Conservation (phyloP, 2,329 filamentous ascomycete genomes). For the Endoconidiophora polonica region DNA sequence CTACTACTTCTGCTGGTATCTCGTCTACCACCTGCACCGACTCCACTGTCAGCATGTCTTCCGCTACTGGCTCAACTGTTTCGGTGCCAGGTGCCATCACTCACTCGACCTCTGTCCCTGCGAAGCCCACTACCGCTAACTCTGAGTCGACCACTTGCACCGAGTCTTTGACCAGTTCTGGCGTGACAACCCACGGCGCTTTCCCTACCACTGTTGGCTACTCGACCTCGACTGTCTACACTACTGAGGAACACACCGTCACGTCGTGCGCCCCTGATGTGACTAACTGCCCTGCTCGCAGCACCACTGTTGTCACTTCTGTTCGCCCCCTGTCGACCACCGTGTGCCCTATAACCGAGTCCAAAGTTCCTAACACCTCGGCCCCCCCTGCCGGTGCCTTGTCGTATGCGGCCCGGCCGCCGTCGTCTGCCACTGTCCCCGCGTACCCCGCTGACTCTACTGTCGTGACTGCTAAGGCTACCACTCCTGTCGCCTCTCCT, state of each 20-base stretch:
- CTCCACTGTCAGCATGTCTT: neutral
- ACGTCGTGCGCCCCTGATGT: slow-evolving; percentile 34
- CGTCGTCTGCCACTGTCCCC: neutral
- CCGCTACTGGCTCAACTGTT: slow-evolving; percentile 18
- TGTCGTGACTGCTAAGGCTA: neutral
- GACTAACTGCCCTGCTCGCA: slow-evolving; percentile 23
- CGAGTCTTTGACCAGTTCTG: neutral
- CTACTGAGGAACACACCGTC: slow-evolving; percentile 32
- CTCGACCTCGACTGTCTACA: slow-evolving; percentile 24
- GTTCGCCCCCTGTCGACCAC: slow-evolving; percentile 27
- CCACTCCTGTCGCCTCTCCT: neutral
- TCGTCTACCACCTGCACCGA: neutral
- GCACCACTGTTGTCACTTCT: slow-evolving; percentile 23
- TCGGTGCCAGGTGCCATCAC: slow-evolving; percentile 30
- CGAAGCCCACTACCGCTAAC: neutral
- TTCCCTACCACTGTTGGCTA: slow-evolving; percentile 2
- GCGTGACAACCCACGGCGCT: neutral
- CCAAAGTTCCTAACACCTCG: neutral
- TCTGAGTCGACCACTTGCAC: neutral
- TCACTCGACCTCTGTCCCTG: slow-evolving; percentile 15
- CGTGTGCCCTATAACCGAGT: slow-evolving; percentile 21
- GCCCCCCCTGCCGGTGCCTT: neutral
- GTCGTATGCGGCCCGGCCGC: too few species aligned
- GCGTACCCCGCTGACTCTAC: neutral
- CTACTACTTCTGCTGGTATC: neutral